Base-by-base conservation (phyloP, 306 rosid genomes). In the Rosa lucieae region DNA sequence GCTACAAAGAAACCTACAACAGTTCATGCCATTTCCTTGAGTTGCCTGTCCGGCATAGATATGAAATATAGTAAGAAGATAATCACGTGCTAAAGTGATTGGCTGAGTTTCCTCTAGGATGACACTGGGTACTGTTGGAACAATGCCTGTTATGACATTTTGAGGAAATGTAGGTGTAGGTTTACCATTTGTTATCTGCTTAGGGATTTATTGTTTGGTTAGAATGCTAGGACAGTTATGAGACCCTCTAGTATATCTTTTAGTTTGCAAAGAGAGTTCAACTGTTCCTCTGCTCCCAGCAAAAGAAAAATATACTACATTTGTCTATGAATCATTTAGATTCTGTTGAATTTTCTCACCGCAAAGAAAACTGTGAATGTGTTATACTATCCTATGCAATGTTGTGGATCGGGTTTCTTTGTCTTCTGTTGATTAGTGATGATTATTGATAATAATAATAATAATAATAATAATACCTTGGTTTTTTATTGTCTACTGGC, bases 401-500 rank as follows among this genome's bases (percentile, higher is more conserved):
- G 40, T 5, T 5, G 37, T 4, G 40, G 3, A 62, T 62, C 1
- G 8, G n/a, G 37, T 59, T 20, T 8, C 62, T 2, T 56, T n/a
- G 11, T n/a, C 39, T 59, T 59, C 35, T 4, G 15, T 26, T 11
- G 17, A 4, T 59, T 59, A 10, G 10, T 59, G 17, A 59, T 23
- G 67, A 23, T 55, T 55, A 56, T 20, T 59, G 67, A 1, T 23
- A 9, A 59, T 23, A 26, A 8, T n/a, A 55, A 5, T n/a, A 59
- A 10, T 46, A 23, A 23, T 23, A 55, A 5, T n/a, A 59, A 10
- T 46, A 26, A 59, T 49, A 11, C 37, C 61, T 51, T 63, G 32
- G 62, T 37, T n/a, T 42, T 42, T 47, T 56, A 53, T 70, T 26
- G 51, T 77, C 37, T 20, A 6, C 53, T 67, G 79, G 81, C 92